Percentiles rank a stretch among this genome's conserved stretches.
These are phyloP conservation scores for Pseudotsuga menziesii DNA, from an alignment of 75 land plant genomes.

Conservation along the genomic window DNA sequence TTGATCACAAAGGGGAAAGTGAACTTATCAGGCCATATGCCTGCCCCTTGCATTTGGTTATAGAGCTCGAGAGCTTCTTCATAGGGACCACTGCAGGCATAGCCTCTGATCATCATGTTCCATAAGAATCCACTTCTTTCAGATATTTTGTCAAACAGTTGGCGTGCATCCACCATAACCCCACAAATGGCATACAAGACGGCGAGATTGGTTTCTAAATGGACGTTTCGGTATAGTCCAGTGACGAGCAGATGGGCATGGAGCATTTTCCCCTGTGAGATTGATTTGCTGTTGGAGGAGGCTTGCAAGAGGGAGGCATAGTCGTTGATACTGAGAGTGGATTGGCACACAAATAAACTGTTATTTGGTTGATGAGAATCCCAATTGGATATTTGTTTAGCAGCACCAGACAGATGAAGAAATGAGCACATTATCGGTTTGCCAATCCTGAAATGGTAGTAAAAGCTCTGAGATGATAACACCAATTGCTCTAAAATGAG, in stretches of 20 bases:
- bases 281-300: constrained; percentile 15
- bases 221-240: constrained; percentile 11
- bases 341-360: no score
- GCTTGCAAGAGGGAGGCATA: constrained; percentile 28
- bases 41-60: constrained; percentile 27
- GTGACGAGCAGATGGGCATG: constrained; percentile 26
- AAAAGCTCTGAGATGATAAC: background rate
- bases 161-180: constrained; percentile 23
- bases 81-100: constrained; percentile 49
- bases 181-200: constrained; percentile 40
- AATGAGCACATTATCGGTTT: background rate
- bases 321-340: background rate
- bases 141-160: constrained; percentile 46
- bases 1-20: constrained; percentile 56
- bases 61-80: constrained; percentile 40
- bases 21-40: constrained; percentile 44
- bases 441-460: background rate
- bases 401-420: background rate
- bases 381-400: background rate
- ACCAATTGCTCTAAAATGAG: background rate
- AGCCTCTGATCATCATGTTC: constrained; percentile 58
- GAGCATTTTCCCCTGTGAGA: constrained; percentile 31
- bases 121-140: constrained; percentile 38
- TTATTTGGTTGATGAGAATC: background rate
- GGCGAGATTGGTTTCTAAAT: constrained; percentile 36